These are phyloP conservation scores for Phoenix roebelenii DNA, from an alignment of 176 grass and related monocot genomes.

Conservation along the genomic window DNA sequence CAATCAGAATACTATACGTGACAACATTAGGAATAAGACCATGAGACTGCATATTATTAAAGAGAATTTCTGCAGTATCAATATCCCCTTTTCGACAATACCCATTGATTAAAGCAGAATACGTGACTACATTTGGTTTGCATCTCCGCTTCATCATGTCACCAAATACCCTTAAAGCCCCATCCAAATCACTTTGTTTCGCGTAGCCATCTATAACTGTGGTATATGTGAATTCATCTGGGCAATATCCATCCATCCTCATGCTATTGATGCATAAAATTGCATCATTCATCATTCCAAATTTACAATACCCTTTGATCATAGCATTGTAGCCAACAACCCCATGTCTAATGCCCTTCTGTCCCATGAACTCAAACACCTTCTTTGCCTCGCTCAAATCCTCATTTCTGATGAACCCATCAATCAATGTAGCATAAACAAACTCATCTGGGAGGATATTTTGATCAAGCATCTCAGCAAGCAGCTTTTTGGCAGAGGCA, in stretches of 20 bases:
- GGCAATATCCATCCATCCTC: conserved; percentile 34
- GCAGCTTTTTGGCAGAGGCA: conserved; percentile 59
- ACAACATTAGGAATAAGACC: conserved; percentile 56
- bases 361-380: conserved; percentile 57
- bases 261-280: conserved; percentile 43
- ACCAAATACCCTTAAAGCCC: conserved; percentile 45
- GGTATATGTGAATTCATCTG: conserved; percentile 77
- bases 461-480: conserved; percentile 64
- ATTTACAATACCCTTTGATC: conserved; percentile 84
- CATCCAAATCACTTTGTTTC: conserved; percentile 41
- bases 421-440: conserved; percentile 72
- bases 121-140: conserved; percentile 58
- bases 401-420: conserved; percentile 74
- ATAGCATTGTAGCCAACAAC: conserved; percentile 65
- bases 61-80: conserved; percentile 39
- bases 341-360: conserved; percentile 33
- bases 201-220: conserved; percentile 50
- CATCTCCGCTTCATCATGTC: conserved; percentile 65
- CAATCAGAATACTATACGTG: conserved; percentile 58
- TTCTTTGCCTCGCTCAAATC: conserved; percentile 53
- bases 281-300: conserved; percentile 62
- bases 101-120: conserved; percentile 52
- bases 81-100: conserved; percentile 53
- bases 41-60: conserved; percentile 39
- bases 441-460: conserved; percentile 72